Percentiles rank a stretch among this genome's conserved stretches.
These are phyloP conservation scores for Hymenoscyphus salicellus DNA, from an alignment of 2,329 filamentous ascomycete species.

Conservation along the genomic window DNA sequence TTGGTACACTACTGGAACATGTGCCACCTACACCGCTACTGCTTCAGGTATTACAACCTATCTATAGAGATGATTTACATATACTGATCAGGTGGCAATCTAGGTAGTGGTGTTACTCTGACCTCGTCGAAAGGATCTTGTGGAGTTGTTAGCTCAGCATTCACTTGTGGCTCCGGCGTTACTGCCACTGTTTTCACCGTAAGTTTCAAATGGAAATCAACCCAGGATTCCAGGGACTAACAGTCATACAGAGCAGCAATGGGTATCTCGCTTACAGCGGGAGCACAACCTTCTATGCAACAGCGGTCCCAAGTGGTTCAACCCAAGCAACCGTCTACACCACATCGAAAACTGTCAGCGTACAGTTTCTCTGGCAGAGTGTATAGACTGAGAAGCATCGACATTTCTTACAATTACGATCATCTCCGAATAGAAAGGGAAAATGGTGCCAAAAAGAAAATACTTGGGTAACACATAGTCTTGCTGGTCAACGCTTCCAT, in stretches of 20 bases:
- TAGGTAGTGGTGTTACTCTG: conserved; percentile 43
- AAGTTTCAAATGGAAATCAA: conserved; percentile 18
- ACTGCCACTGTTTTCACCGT: conserved; percentile 38
- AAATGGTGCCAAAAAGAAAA: conserved; percentile 12
- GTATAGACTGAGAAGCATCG: conserved; percentile 9
- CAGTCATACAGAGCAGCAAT: conserved; percentile 15
- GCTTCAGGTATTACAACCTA: conserved; percentile 44
- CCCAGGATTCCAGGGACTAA: neutral
- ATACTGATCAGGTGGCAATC: neutral
- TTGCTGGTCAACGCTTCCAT: conserved; percentile 32
- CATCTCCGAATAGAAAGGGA: neutral
- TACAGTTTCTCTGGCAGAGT: conserved; percentile 36
- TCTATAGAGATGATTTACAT: neutral
- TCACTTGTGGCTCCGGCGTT: conserved; percentile 54
- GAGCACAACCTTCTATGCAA: conserved; percentile 35
- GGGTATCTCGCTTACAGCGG: conserved; percentile 32
- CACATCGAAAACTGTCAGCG: conserved; percentile 26
- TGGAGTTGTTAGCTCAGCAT: conserved; percentile 49
- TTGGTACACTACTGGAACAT: conserved; percentile 67
- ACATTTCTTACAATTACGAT: neutral
- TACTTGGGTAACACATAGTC: neutral
- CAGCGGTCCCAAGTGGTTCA: conserved; percentile 33
- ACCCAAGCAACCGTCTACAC: conserved; percentile 36
- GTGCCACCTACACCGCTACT: conserved; percentile 61
- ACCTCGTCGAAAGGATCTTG: conserved; percentile 58